Evolutionary conservation across 768 basidiomycete species (phyloP).

Genomic region (Filobasidium floriforme): DNA sequence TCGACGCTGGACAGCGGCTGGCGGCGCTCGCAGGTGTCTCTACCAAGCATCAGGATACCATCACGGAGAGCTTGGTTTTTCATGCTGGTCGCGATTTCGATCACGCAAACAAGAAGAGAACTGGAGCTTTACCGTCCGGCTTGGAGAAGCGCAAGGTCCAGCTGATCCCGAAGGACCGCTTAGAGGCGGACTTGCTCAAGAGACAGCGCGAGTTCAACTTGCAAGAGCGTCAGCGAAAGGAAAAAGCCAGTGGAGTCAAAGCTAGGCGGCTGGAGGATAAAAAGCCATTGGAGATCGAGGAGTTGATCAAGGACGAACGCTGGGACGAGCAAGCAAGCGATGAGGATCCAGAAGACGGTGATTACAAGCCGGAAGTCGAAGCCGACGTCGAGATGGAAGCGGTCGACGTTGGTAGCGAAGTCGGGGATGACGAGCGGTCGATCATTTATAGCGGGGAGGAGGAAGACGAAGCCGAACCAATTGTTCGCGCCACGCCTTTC

Average conservation of each 20-base stretch:
- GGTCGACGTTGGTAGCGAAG: neutral
- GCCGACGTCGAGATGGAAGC: neutral
- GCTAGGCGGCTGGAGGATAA: neutral
- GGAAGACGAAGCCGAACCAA: slow-evolving; percentile 4
- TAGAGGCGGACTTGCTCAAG: neutral
- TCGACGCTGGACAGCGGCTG: neutral
- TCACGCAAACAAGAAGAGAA: neutral
- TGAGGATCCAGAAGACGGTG: neutral
- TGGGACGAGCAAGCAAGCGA: neutral
- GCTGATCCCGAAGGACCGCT: neutral
- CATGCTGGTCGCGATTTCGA: neutral
- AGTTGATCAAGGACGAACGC: neutral
- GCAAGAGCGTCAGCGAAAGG: neutral
- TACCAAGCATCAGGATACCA: neutral
- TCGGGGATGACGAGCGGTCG: neutral
- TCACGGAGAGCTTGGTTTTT: neutral
- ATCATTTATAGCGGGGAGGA: slow-evolving; percentile 7
- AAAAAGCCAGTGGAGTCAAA: neutral
- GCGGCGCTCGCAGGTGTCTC: neutral
- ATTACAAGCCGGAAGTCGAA: neutral
- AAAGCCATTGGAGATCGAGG: neutral
- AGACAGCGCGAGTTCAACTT: neutral
- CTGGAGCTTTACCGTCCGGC: neutral
- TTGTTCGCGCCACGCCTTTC: neutral
- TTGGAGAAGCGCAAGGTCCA: neutral